Conservation (phyloP, 495 filamentous ascomycete genomes). For the Penicillium turbatum region DNA sequence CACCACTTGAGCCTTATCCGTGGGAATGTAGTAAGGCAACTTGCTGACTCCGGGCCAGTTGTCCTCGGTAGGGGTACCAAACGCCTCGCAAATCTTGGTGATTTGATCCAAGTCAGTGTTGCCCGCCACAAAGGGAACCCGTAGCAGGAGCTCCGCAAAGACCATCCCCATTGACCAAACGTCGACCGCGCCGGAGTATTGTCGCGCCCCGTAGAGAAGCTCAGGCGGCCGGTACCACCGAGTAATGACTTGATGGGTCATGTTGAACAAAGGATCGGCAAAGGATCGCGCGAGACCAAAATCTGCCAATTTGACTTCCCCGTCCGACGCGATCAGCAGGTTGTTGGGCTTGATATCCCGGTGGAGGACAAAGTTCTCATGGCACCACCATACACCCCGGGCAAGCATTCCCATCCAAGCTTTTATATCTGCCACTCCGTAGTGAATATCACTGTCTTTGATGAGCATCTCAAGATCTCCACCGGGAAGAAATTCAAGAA, state of each 20-base stretch:
- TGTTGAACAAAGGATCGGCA: conserved; percentile 77
- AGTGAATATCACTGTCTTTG: conserved; percentile 72
- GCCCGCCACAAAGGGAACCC: conserved; percentile 73
- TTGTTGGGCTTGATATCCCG: conserved; percentile 99
- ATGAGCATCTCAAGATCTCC: conserved; percentile 95
- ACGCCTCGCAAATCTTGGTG: conserved; percentile 69
- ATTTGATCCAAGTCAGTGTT: conserved; percentile 80
- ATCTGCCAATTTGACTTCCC: conserved; percentile 93
- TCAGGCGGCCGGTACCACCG: conserved; percentile 96
- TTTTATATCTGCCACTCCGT: conserved; percentile 83
- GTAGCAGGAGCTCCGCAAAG: conserved; percentile 83
- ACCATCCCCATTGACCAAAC: conserved; percentile 94
- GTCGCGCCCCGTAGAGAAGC: conserved; percentile 80
- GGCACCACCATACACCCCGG: conserved; percentile 95
- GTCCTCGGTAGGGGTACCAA: conserved; percentile 89
- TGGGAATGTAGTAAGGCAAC: conserved; percentile 68
- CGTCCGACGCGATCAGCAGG: conserved; percentile 85
- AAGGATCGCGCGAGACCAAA: conserved; percentile 91
- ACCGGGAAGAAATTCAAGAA: conserved; percentile 84
- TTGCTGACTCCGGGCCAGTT: conserved; percentile 91
- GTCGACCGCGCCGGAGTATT: conserved; percentile 89
- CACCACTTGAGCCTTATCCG: conserved; percentile 45
- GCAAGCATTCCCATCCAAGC: conserved; percentile 97
- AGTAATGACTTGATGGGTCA: conserved; percentile 95
- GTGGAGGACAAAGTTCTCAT: conserved; percentile 89